These are phyloP conservation scores for Mycothermus thermophilus DNA, from an alignment of 495 filamentous ascomycete species.

Conservation along the genomic window DNA sequence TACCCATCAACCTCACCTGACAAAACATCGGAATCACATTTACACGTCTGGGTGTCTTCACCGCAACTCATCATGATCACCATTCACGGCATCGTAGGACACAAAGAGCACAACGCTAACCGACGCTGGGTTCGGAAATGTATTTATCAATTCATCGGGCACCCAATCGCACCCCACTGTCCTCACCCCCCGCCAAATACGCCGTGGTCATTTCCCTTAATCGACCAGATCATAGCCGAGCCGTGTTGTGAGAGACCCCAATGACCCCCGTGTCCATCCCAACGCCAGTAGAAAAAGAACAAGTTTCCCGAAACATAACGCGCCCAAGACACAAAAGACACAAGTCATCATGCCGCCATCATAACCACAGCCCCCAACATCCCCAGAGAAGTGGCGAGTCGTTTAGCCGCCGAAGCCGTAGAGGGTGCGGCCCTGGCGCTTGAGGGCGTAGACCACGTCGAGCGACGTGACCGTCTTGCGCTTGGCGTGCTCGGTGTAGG, in stretches of 20 bases:
- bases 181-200: conserved; percentile 6
- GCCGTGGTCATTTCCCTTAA: conserved; percentile 9
- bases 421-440: conserved; percentile 89
- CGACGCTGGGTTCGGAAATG: background rate
- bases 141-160: conserved; percentile 4
- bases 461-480: conserved; percentile 94
- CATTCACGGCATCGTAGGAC: too few relatives aligned
- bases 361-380: background rate
- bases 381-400: too few relatives aligned
- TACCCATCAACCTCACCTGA: too few relatives aligned
- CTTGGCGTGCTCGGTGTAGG: conserved; percentile 95
- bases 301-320: too few relatives aligned
- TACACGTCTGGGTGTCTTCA: too few relatives aligned
- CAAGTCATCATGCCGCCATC: conserved; percentile 4
- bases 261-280: conserved; percentile 1
- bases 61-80: too few relatives aligned
- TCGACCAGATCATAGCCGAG: conserved; percentile 3
- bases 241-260: too few relatives aligned
- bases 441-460: conserved; percentile 90
- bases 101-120: background rate
- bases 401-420: conserved; percentile 97
- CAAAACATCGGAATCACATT: too few relatives aligned
- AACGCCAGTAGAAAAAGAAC: conserved; percentile 6
- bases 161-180: too few relatives aligned
- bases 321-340: conserved; percentile 1